Base-by-base conservation (phyloP, 2,329 filamentous ascomycete genomes). In the Botrytis porri region DNA sequence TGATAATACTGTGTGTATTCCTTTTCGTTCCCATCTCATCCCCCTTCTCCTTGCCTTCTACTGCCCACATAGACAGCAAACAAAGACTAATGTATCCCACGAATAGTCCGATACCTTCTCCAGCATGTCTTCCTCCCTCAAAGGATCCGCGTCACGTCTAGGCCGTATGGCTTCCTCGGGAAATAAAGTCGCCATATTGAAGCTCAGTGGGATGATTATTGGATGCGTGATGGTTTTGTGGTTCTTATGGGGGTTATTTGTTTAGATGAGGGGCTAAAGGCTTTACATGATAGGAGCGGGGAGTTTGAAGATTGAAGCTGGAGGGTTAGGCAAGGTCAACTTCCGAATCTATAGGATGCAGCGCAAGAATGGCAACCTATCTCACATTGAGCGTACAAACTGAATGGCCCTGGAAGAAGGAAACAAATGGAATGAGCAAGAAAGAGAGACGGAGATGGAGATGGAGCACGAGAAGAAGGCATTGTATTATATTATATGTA, bases 151-250 rank as follows among this genome's bases (percentile, higher is more conserved):
- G 20, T 86, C 88, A 66, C 89, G 96, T 20, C 84, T 99, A 64
- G 93, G 92, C 35, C 90, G 94, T 75, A 98, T 98, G 94, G 96
- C 96, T 63, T 91, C 91, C 69, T 90, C 91, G 71, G 96, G 96
- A 69, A 97, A 98, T 83, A 95, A 94, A 79, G 88, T 97, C 59
- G 95, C 96, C 25, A 91, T 98, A 57, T 83, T 99, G 75, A 98
- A 98, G 83, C 85, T 99, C 66, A 90, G 94, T 0, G 95, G 89
- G 37, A 97, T 98, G 57, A 86, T 97, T 37, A 87, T 95, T 61
- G 94, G 84, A 10, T 83, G 85, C 14, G 90, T 97, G 64, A 78
- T 98, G 70, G 82, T 94, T 73, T 80, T 97, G 57, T 98, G 93
- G 83, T 94, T 81, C 74, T 72, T 81, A 29, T 81, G 79, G 79